phyloP scores from a whole-genome alignment of 1,139 yeast genomes.

The Scheffersomyces titani region DNA sequence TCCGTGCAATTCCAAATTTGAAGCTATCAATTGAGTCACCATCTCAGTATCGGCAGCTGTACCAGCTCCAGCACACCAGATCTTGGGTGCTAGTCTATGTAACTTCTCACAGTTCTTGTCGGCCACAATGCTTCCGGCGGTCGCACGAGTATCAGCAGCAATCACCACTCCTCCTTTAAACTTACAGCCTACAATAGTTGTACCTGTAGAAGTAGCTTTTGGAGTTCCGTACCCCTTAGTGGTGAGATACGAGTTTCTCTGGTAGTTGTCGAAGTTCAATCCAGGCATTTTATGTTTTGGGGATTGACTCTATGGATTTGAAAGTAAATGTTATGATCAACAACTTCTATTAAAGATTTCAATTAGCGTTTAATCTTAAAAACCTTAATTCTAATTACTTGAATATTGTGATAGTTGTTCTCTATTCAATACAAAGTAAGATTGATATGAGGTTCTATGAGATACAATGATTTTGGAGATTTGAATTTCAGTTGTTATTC shows the following conservation, averaged over 20 bases:
- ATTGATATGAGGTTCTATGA: background rate
- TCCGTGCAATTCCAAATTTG: slow-evolving; percentile 87
- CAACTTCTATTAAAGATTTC: background rate
- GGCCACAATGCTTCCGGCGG: slow-evolving; percentile 94
- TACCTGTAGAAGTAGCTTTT: slow-evolving; percentile 94
- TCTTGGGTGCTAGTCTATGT: slow-evolving; percentile 87
- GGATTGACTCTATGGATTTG: too few species aligned
- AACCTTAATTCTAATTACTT: too few species aligned
- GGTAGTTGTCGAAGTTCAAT: slow-evolving; percentile 87
- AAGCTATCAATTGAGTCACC: slow-evolving; percentile 90
- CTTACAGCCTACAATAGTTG: slow-evolving; percentile 95
- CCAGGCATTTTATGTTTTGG: slow-evolving; percentile 64
- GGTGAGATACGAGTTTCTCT: slow-evolving; percentile 76
- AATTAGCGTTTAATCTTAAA: background rate
- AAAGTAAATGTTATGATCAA: background rate
- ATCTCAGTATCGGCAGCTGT: slow-evolving; percentile 99
- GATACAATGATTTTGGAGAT: background rate
- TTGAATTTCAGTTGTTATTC: background rate
- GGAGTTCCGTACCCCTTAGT: slow-evolving; percentile 77
- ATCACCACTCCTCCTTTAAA: slow-evolving; percentile 92
- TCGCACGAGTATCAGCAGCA: slow-evolving; percentile 98
- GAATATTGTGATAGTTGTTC: background rate
- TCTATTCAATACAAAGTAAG: background rate
- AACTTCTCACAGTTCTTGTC: slow-evolving; percentile 97
- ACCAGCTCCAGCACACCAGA: slow-evolving; percentile 99